Conservation (phyloP, 2,329 filamentous ascomycete species). For the Colletotrichum trifolii region DNA sequence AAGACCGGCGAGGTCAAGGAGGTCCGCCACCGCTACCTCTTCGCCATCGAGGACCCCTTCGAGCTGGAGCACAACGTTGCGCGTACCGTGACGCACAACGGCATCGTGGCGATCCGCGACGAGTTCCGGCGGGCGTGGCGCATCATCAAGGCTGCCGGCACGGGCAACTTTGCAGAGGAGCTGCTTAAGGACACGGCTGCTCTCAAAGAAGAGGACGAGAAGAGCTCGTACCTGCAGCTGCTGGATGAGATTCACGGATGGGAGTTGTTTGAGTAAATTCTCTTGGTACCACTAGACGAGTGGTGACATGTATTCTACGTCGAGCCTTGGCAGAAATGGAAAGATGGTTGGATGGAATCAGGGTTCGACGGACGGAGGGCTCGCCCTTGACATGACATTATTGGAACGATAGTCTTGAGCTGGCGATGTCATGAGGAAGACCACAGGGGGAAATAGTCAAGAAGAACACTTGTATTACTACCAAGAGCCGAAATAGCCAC, state of each 20-base stretch:
- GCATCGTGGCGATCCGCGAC: conserved; percentile 83
- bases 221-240: conserved; percentile 48
- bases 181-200: conserved; percentile 63
- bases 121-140: conserved; percentile 85
- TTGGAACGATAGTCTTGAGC: not conserved
- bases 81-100: conserved; percentile 84
- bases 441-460: not conserved
- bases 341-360: too few relatives aligned
- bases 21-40: conserved; percentile 82
- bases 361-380: too few relatives aligned
- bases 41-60: conserved; percentile 93
- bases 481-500: too few relatives aligned
- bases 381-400: too few relatives aligned
- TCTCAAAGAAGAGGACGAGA: conserved; percentile 47
- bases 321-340: too few relatives aligned
- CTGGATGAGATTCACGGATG: conserved; percentile 54
- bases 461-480: conserved; percentile 25
- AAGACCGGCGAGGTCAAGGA: conserved; percentile 67
- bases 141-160: conserved; percentile 70
- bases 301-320: too few relatives aligned
- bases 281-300: too few relatives aligned
- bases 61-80: conserved; percentile 90
- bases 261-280: conserved; percentile 32
- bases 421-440: conserved; percentile 23
- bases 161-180: conserved; percentile 54